Conservation (phyloP, 768 basidiomycete genomes). For the Strobilomyces dryophilus region DNA sequence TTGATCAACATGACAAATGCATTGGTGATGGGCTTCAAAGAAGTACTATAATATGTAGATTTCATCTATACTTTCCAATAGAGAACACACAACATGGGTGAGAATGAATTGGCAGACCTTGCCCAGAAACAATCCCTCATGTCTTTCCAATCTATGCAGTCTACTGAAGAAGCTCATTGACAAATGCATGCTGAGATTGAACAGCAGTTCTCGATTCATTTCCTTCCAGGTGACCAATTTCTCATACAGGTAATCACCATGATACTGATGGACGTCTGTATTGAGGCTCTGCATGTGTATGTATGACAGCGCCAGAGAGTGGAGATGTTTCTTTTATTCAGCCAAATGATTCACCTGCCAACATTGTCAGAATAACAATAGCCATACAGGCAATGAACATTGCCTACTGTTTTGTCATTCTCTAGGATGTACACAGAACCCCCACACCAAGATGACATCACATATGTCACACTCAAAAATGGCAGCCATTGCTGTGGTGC, state of each 20-base stretch:
- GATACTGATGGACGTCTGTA: constrained; percentile 84
- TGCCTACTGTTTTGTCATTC: constrained; percentile 69
- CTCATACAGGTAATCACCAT: constrained; percentile 86
- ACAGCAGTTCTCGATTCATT: constrained; percentile 72
- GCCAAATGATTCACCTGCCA: constrained; percentile 58
- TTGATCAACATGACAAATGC: too few relatives aligned
- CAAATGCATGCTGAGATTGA: constrained; percentile 96
- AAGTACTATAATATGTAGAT: too few relatives aligned
- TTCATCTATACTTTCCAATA: too few relatives aligned
- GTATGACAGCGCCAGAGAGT: constrained; percentile 73
- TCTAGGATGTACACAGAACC: constrained; percentile 73
- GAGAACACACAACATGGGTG: too few relatives aligned
- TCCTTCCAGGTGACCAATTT: constrained; percentile 44
- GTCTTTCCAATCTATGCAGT: constrained; percentile 89
- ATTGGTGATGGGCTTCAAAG: too few relatives aligned
- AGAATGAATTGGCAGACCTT: too few relatives aligned
- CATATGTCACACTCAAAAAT: constrained; percentile 81
- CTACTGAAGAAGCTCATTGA: constrained; percentile 94
- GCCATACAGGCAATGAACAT: background rate
- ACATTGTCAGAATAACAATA: background rate
- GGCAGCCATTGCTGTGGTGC: constrained; percentile 56
- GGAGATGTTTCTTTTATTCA: constrained; percentile 80
- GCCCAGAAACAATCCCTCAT: too few relatives aligned
- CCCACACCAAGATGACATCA: constrained; percentile 80
- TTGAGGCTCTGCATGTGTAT: constrained; percentile 79